A percentile compares a stretch with the other conserved stretches of the same genome.
These are phyloP conservation scores for Pisolithus orientalis DNA, from an alignment of 768 basidiomycete genomes.

Conservation along the genomic window DNA sequence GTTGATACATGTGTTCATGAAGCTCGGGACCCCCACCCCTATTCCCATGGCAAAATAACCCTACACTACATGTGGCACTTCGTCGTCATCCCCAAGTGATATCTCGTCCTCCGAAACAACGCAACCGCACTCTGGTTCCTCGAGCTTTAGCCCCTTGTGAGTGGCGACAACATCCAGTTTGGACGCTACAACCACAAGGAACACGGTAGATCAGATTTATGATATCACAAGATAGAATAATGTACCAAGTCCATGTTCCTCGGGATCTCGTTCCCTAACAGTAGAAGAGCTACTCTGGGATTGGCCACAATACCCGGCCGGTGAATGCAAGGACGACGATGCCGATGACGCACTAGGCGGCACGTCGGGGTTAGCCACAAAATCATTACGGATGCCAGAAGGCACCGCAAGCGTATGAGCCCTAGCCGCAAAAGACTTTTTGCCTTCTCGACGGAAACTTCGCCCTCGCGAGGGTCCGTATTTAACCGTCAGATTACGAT, in stretches of 20 bases:
- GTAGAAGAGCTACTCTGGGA: background rate
- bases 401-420: too few relatives aligned
- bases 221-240: background rate
- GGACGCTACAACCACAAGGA: too few relatives aligned
- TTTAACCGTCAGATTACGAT: background rate
- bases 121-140: background rate
- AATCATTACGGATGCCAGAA: too few relatives aligned
- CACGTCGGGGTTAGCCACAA: too few relatives aligned
- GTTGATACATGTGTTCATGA: conserved; percentile 12
- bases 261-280: background rate
- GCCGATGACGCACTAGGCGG: background rate
- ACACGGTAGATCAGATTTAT: background rate
- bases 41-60: too few relatives aligned
- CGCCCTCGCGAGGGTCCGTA: too few relatives aligned
- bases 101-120: background rate
- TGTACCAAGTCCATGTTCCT: background rate
- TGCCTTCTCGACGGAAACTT: too few relatives aligned
- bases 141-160: too few relatives aligned
- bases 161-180: background rate
- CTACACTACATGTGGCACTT: background rate
- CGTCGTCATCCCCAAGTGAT: background rate
- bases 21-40: background rate
- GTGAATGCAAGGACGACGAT: background rate
- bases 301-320: background rate
- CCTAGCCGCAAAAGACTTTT: too few relatives aligned